Evolutionary conservation across 805 yeast species (phyloP).

Genomic region (Tetrapisispora arboricola): DNA sequence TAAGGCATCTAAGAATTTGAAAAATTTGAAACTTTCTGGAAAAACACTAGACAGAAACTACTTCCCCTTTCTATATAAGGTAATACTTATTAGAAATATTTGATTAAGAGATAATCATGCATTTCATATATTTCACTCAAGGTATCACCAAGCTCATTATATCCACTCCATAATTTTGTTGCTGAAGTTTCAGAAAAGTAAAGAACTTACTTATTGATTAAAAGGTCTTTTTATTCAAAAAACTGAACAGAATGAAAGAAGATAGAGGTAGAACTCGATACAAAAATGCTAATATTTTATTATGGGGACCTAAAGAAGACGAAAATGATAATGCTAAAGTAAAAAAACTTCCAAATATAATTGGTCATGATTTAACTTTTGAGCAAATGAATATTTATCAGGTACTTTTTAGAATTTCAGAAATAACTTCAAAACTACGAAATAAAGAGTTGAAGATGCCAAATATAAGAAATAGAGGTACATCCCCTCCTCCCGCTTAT

Average conservation of each 20-base stretch:
- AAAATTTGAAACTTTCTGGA: too few relatives aligned
- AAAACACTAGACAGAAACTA: too few relatives aligned
- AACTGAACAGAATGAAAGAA: not conserved
- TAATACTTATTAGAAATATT: too few relatives aligned
- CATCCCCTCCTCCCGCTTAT: conserved; percentile 89
- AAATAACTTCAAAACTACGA: conserved; percentile 53
- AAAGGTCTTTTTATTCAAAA: too few relatives aligned
- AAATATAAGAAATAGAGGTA: conserved; percentile 44
- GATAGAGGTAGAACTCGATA: conserved; percentile 5
- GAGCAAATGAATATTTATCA: conserved; percentile 78
- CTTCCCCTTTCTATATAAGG: too few relatives aligned
- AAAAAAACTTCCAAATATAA: conserved; percentile 30
- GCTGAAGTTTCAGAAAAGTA: too few relatives aligned
- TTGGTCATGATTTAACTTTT: conserved; percentile 43
- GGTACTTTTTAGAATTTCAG: conserved; percentile 64
- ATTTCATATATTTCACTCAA: too few relatives aligned
- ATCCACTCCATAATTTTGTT: too few relatives aligned
- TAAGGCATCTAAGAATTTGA: too few relatives aligned
- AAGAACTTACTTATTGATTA: too few relatives aligned
- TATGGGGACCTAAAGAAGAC: conserved; percentile 10
- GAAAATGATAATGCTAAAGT: conserved; percentile 6
- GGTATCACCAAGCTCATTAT: too few relatives aligned
- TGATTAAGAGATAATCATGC: too few relatives aligned
- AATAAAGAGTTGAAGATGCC: conserved; percentile 44
- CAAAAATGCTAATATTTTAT: conserved; percentile 1